A percentile compares a stretch with the other conserved stretches of the same genome.
These are phyloP conservation scores for Pichia sp. DNA, from an alignment of 1,139 yeast species.

Conservation along the genomic window DNA sequence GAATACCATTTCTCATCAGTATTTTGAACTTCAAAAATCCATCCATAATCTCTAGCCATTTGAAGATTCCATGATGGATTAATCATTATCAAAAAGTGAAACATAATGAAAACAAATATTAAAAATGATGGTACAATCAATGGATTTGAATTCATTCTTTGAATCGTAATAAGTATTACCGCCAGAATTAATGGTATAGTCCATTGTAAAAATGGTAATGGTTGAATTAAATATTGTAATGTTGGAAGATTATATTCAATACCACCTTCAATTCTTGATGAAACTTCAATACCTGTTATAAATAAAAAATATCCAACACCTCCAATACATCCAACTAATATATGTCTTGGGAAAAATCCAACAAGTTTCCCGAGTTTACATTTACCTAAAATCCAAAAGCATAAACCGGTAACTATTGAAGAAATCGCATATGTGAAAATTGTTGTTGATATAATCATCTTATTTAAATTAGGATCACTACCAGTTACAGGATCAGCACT, in stretches of 20 bases:
- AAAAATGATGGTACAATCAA: slow-evolving; percentile 77
- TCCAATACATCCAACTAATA: slow-evolving; percentile 93
- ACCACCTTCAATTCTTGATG: slow-evolving; percentile 71
- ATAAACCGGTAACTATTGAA: slow-evolving; percentile 77
- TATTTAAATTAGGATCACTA: slow-evolving; percentile 35
- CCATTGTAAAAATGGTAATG: slow-evolving; percentile 56
- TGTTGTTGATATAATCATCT: slow-evolving; percentile 70
- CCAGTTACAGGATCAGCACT: slow-evolving; percentile 42
- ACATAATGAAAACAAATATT: slow-evolving; percentile 57
- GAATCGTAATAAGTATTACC: slow-evolving; percentile 50
- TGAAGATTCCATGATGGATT: slow-evolving; percentile 62
- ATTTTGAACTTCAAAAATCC: slow-evolving; percentile 68
- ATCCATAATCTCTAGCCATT: slow-evolving; percentile 62
- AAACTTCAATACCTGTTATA: slow-evolving; percentile 86
- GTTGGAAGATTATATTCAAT: slow-evolving; percentile 57
- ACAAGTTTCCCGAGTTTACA: slow-evolving; percentile 76
- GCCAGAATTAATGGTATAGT: slow-evolving; percentile 62
- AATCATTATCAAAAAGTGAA: slow-evolving; percentile 59
- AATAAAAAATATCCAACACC: slow-evolving; percentile 94
- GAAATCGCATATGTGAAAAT: slow-evolving; percentile 78
- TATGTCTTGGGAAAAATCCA: slow-evolving; percentile 94
- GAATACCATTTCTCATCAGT: slow-evolving; percentile 80
- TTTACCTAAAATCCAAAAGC: slow-evolving; percentile 70
- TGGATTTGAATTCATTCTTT: slow-evolving; percentile 61
- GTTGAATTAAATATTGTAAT: slow-evolving; percentile 37